A percentile compares a stretch with the other conserved stretches of the same genome.
Conservation (phyloP, 257 asterid genomes). For the Penstemon eatonii region DNA sequence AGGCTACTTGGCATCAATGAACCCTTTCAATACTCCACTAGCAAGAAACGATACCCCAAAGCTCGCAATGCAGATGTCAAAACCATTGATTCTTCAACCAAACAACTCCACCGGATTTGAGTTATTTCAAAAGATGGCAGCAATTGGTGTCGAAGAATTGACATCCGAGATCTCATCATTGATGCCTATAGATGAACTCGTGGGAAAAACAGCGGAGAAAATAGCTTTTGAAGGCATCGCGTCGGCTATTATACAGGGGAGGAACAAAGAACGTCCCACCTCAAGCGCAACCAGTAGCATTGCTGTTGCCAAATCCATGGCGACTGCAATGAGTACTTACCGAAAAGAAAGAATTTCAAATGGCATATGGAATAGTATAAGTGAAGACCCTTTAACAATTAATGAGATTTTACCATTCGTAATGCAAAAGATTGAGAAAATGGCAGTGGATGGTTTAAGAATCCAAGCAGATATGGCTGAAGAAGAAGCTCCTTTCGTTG, state of each 20-base stretch:
- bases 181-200: constrained; percentile 84
- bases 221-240: constrained; percentile 96
- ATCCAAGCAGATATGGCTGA: constrained; percentile 69
- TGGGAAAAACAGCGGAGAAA: constrained; percentile 87
- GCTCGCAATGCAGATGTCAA: constrained; percentile 86
- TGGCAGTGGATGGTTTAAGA: constrained; percentile 71
- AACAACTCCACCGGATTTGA: constrained; percentile 51
- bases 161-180: constrained; percentile 52
- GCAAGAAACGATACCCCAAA: constrained; percentile 61
- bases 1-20: constrained; percentile 77
- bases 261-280: constrained; percentile 78
- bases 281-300: constrained; percentile 83
- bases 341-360: constrained; percentile 60
- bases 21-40: constrained; percentile 54
- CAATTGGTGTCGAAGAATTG: constrained; percentile 60
- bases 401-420: constrained; percentile 67
- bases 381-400: constrained; percentile 53
- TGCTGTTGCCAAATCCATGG: constrained; percentile 71
- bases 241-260: constrained; percentile 72
- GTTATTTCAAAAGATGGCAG: constrained; percentile 71
- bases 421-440: constrained; percentile 74
- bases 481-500: constrained; percentile 80
- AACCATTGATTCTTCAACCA: constrained; percentile 55
- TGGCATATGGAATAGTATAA: constrained; percentile 71
- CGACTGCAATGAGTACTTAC: constrained; percentile 55